Evolutionary conservation across 345 rosid genomes (phyloP).

Genomic region (Capsella bursapastoris): DNA sequence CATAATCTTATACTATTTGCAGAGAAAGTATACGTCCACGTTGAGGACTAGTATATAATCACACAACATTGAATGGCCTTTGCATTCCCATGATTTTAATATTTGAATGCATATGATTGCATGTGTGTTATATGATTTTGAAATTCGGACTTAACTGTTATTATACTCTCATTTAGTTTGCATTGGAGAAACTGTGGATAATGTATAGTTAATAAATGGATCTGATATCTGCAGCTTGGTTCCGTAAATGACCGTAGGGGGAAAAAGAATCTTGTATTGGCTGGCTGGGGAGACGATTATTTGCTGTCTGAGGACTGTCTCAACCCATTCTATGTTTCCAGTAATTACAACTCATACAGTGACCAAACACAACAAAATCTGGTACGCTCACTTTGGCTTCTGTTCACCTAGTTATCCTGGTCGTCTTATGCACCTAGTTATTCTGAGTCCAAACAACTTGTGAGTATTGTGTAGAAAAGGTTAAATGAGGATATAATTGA

Average conservation of each 20-base stretch:
- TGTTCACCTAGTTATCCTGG: conserved; percentile 27
- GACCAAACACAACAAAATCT: conserved; percentile 77
- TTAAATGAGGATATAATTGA: conserved; percentile 86
- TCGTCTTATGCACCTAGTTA: conserved; percentile 24
- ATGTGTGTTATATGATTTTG: conserved; percentile 4
- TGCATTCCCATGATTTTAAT: conserved; percentile 1
- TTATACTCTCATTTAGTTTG: not conserved
- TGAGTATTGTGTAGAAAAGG: conserved; percentile 59
- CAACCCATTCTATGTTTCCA: conserved; percentile 69
- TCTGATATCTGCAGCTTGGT: conserved; percentile 58
- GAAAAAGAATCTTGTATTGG: conserved; percentile 88
- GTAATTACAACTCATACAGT: conserved; percentile 61
- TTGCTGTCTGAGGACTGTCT: conserved; percentile 66
- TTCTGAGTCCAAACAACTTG: conserved; percentile 22
- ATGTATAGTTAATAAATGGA: conserved; percentile 16
- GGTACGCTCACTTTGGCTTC: conserved; percentile 52
- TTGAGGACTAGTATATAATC: not conserved
- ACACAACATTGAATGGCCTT: not conserved
- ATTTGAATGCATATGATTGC: not conserved
- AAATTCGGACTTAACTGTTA: not conserved
- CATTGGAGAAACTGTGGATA: not conserved
- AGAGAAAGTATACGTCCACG: not conserved
- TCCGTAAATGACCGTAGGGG: conserved; percentile 78
- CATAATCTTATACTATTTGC: conserved; percentile 11
- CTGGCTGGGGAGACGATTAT: conserved; percentile 94